phyloP scores from a whole-genome alignment of 2,329 filamentous ascomycete species.

The Fusarium zealandicum region DNA sequence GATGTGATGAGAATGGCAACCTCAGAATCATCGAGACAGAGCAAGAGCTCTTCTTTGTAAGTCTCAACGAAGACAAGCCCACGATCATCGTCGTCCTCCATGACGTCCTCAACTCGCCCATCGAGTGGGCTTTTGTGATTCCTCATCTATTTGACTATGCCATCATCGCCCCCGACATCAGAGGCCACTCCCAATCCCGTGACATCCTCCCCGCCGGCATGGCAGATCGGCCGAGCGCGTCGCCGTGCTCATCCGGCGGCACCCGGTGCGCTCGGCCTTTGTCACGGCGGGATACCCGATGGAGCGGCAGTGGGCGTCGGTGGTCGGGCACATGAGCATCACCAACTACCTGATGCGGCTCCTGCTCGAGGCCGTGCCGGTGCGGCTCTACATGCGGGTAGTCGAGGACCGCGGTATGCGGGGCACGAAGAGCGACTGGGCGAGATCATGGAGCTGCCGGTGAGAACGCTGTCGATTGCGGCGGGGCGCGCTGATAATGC shows the following conservation, averaged over 20 bases:
- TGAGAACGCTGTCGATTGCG: constrained; percentile 42
- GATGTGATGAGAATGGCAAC: constrained; percentile 5
- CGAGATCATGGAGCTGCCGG: constrained; percentile 43
- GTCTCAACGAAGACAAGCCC: constrained; percentile 40
- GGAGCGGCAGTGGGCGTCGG: constrained; percentile 34
- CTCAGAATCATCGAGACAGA: neutral
- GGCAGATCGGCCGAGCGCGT: constrained; percentile 44
- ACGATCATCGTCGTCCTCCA: constrained; percentile 46
- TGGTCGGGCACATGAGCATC: constrained; percentile 42
- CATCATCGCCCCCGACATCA: constrained; percentile 50
- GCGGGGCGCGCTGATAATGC: constrained; percentile 46
- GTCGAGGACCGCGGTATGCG: constrained; percentile 40
- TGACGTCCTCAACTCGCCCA: constrained; percentile 43
- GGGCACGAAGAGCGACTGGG: constrained; percentile 43
- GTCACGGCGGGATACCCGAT: constrained; percentile 46
- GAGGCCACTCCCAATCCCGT: constrained; percentile 49
- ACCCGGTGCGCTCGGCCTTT: constrained; percentile 47
- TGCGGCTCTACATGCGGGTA: constrained; percentile 41
- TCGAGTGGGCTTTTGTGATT: constrained; percentile 47
- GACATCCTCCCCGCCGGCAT: constrained; percentile 45
- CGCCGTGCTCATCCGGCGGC: constrained; percentile 45
- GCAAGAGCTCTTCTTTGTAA: constrained; percentile 39
- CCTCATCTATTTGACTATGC: constrained; percentile 49
- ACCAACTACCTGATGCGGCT: constrained; percentile 38
- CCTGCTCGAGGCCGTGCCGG: constrained; percentile 41